Percentiles rank a stretch among this genome's conserved stretches.
Evolutionary conservation across 208 protist species (phyloP).

Genomic region (Trypanosoma brucei): DNA sequence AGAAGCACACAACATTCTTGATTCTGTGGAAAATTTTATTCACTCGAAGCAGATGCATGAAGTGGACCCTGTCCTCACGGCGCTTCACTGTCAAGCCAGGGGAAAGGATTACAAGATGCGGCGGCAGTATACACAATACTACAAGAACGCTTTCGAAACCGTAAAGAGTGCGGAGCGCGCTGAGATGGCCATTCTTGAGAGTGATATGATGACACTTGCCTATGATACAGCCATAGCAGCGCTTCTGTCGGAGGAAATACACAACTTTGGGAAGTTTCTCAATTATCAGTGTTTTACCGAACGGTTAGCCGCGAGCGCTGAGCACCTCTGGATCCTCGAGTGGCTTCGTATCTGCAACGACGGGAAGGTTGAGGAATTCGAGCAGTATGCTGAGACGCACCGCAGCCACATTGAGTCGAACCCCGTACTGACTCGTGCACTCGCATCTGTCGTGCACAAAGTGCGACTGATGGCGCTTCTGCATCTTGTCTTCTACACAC

Average conservation of each 20-base stretch:
- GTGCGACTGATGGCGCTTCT: slow-evolving; percentile 94
- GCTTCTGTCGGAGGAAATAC: slow-evolving; percentile 76
- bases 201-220: slow-evolving; percentile 56
- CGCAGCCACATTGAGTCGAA: slow-evolving; percentile 27
- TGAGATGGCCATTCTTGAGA: slow-evolving; percentile 58
- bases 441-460: slow-evolving; percentile 42
- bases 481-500: slow-evolving; percentile 93
- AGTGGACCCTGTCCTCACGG: slow-evolving; percentile 75
- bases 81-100: slow-evolving; percentile 64
- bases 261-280: slow-evolving; percentile 86
- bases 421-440: slow-evolving; percentile 25
- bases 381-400: slow-evolving; percentile 48
- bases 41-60: slow-evolving; percentile 78
- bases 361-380: slow-evolving; percentile 69
- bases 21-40: slow-evolving; percentile 63
- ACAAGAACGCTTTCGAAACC: slow-evolving; percentile 81
- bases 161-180: slow-evolving; percentile 72
- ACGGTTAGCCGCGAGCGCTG: slow-evolving; percentile 16
- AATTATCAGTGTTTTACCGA: slow-evolving; percentile 47
- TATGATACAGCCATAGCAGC: slow-evolving; percentile 73
- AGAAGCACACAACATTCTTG: slow-evolving; percentile 69
- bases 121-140: slow-evolving; percentile 73
- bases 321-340: slow-evolving; percentile 63
- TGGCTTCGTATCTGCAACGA: slow-evolving; percentile 77
- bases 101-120: slow-evolving; percentile 85